Evolutionary conservation across 2,329 filamentous ascomycete species (phyloP).

Genomic region (Penicillium sp.): DNA sequence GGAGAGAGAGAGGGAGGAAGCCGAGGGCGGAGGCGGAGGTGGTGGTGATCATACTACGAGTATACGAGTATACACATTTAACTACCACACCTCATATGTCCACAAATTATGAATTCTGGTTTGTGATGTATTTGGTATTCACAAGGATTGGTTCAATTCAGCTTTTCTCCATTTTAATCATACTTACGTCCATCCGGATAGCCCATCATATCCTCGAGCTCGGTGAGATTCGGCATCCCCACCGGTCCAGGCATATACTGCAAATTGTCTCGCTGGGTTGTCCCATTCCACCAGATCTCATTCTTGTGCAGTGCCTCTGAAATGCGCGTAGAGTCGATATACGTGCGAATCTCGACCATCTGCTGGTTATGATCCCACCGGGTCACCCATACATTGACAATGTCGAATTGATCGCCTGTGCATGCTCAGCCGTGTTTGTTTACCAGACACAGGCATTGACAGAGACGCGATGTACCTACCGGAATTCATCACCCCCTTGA

Average conservation of each 20-base stretch:
- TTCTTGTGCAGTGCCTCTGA: conserved; percentile 36
- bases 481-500: conserved; percentile 38
- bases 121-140: too few species aligned
- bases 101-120: too few species aligned
- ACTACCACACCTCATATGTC: too few species aligned
- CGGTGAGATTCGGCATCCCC: conserved; percentile 36
- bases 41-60: too few species aligned
- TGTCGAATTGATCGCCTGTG: conserved; percentile 34
- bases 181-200: conserved; percentile 35
- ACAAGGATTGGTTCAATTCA: background rate
- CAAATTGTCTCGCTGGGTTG: conserved; percentile 31
- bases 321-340: conserved; percentile 34
- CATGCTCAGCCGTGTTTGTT: background rate
- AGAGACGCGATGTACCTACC: conserved; percentile 22
- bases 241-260: conserved; percentile 38
- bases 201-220: conserved; percentile 30
- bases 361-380: conserved; percentile 32
- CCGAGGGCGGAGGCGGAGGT: background rate
- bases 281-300: conserved; percentile 40
- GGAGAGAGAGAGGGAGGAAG: background rate
- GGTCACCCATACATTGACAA: conserved; percentile 40
- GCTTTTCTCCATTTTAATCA: conserved; percentile 9
- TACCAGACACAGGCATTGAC: background rate
- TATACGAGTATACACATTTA: too few species aligned
- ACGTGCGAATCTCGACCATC: conserved; percentile 41